A percentile compares a stretch with the other conserved stretches of the same genome.
Evolutionary conservation across 108 stramenopile species (phyloP).

Genomic region (Parietichytrium sp.): DNA sequence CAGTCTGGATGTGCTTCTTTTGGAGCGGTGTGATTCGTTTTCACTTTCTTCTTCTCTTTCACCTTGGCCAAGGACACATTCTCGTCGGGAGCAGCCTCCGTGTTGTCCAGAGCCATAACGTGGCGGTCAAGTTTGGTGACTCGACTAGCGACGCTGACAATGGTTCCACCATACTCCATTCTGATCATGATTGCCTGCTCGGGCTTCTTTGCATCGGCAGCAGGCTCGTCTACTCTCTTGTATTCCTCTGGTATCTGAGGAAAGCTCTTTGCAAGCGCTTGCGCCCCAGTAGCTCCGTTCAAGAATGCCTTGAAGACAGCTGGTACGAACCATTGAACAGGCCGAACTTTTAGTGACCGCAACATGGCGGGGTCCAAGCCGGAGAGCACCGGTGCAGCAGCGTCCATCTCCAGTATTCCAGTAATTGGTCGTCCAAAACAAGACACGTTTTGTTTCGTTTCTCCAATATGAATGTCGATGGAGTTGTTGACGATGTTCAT

Average conservation of each 20-base stretch:
- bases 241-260: not conserved
- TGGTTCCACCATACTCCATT: too few relatives aligned
- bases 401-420: slow-evolving; percentile 28
- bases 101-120: not conserved
- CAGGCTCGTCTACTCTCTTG: not conserved
- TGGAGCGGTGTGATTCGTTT: too few relatives aligned
- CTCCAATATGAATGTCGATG: not conserved
- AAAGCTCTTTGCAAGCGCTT: not conserved
- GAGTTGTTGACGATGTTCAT: slow-evolving; percentile 20
- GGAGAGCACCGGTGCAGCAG: not conserved
- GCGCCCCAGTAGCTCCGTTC: slow-evolving; percentile 15
- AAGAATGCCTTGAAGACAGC: not conserved
- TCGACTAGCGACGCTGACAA: too few relatives aligned
- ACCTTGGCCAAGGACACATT: too few relatives aligned
- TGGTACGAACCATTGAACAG: not conserved
- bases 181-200: not conserved
- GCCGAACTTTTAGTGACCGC: not conserved
- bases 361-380: not conserved
- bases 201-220: not conserved
- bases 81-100: too few relatives aligned
- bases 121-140: slow-evolving; percentile 31
- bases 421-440: not conserved
- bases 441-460: not conserved
- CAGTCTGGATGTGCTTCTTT: too few relatives aligned
- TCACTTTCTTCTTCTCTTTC: too few relatives aligned